phyloP scores from a whole-genome alignment of 139 green algal genomes.

The Chloropicon primus region DNA sequence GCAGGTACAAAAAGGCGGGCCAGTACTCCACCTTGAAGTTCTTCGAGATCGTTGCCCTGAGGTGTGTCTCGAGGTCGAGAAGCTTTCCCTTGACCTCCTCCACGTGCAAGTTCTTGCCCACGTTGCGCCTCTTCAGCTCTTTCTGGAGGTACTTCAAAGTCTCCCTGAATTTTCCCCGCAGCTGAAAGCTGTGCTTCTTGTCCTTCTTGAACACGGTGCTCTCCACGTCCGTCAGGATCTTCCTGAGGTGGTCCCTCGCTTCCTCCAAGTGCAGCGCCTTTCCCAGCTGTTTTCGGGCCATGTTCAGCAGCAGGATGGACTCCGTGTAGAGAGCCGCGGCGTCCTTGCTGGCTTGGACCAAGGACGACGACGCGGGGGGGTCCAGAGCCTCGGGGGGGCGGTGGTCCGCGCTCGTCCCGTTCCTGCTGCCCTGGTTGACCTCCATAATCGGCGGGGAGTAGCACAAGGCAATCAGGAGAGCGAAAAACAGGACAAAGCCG shows the following conservation, averaged over 20 bases:
- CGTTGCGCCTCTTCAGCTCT: not conserved
- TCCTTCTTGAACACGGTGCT: not conserved
- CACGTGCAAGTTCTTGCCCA: not conserved
- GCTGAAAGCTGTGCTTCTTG: not conserved
- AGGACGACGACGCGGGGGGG: too few species aligned
- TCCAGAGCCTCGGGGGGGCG: too few species aligned
- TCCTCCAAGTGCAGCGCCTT: not conserved
- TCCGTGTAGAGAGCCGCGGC: not conserved
- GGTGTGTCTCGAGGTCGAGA: not conserved
- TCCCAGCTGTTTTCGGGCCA: not conserved
- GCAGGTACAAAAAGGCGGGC: conserved; percentile 72
- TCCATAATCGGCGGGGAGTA: not conserved
- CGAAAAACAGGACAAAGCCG: not conserved
- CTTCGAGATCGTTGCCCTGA: not conserved
- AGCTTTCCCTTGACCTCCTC: not conserved
- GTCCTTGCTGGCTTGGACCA: not conserved
- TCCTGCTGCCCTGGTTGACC: not conserved
- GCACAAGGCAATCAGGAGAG: not conserved
- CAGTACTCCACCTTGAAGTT: conserved; percentile 17
- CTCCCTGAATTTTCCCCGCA: not conserved
- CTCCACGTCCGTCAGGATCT: not conserved
- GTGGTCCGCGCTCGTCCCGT: not conserved
- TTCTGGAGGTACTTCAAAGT: not conserved
- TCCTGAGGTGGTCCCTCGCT: not conserved
- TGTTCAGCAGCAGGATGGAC: not conserved